Evolutionary conservation across 345 rosid genomes (phyloP).

Genomic region (Hibiscus mutabilis): DNA sequence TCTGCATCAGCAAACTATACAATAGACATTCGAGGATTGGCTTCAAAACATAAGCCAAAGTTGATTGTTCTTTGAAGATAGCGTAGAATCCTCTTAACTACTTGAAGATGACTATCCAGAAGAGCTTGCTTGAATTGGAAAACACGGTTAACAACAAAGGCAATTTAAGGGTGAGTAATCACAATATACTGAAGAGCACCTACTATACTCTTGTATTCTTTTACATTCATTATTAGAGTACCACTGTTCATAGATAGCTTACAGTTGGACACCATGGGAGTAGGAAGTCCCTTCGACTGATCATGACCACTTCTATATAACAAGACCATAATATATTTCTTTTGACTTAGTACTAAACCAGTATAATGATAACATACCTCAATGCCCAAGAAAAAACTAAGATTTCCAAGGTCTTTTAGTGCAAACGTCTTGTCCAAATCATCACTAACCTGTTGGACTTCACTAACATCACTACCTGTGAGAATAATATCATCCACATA

Average conservation of each 20-base stretch:
- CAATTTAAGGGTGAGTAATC: not conserved
- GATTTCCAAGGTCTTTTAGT: not conserved
- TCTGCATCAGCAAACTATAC: not conserved
- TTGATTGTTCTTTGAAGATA: not conserved
- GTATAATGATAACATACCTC: not conserved
- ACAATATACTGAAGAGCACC: not conserved
- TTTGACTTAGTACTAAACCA: not conserved
- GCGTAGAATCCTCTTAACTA: not conserved
- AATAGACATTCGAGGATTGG: fast-evolving
- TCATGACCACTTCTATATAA: not conserved
- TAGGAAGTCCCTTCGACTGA: not conserved
- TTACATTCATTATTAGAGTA: not conserved
- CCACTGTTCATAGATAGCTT: not conserved
- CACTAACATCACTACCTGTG: no score
- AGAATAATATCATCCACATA: not conserved
- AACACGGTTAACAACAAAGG: no score
- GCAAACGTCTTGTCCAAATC: not conserved
- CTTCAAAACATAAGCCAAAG: not conserved
- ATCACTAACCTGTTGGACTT: no score
- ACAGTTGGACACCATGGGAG: not conserved
- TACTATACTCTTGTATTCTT: not conserved
- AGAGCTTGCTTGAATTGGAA: no score
- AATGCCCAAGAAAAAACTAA: not conserved
- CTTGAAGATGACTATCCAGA: not conserved
- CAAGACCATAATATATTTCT: no score